Evolutionary conservation across 2,329 filamentous ascomycete species (phyloP).

Genomic region (Dactylonectria estremocensis): DNA sequence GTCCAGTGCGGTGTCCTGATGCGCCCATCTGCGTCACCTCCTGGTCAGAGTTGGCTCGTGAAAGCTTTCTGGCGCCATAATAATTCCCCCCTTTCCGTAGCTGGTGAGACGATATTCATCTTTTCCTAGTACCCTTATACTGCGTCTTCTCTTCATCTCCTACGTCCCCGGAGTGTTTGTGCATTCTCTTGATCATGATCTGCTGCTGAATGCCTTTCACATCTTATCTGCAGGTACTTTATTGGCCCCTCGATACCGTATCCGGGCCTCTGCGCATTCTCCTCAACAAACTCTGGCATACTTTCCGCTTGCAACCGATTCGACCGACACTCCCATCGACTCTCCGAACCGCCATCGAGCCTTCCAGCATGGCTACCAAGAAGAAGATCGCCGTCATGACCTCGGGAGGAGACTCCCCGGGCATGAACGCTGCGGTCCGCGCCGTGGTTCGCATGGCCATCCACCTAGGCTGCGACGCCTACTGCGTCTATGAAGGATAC

Average conservation of each 20-base stretch:
- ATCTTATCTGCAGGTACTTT: slow-evolving; percentile 47
- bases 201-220: slow-evolving; percentile 47
- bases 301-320: slow-evolving; percentile 38
- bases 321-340: slow-evolving; percentile 32
- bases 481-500: slow-evolving; percentile 92
- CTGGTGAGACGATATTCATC: slow-evolving; percentile 44
- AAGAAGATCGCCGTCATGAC: slow-evolving; percentile 92
- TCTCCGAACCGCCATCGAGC: slow-evolving; percentile 31
- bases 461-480: slow-evolving; percentile 85
- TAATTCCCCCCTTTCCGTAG: slow-evolving; percentile 44
- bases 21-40: slow-evolving; percentile 42
- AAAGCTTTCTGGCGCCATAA: slow-evolving; percentile 48
- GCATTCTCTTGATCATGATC: slow-evolving; percentile 28
- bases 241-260: slow-evolving; percentile 51
- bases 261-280: slow-evolving; percentile 48
- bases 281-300: slow-evolving; percentile 47
- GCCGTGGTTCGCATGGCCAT: slow-evolving; percentile 94
- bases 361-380: slow-evolving; percentile 63
- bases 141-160: slow-evolving; percentile 19
- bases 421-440: slow-evolving; percentile 93
- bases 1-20: slow-evolving; percentile 25
- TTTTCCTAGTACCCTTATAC: slow-evolving; percentile 16
- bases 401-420: slow-evolving; percentile 92
- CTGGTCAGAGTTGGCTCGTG: slow-evolving; percentile 41
- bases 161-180: slow-evolving; percentile 11